Conservation (phyloP, 148 eudicot genomes). For the Suaeda aralocaspica region DNA sequence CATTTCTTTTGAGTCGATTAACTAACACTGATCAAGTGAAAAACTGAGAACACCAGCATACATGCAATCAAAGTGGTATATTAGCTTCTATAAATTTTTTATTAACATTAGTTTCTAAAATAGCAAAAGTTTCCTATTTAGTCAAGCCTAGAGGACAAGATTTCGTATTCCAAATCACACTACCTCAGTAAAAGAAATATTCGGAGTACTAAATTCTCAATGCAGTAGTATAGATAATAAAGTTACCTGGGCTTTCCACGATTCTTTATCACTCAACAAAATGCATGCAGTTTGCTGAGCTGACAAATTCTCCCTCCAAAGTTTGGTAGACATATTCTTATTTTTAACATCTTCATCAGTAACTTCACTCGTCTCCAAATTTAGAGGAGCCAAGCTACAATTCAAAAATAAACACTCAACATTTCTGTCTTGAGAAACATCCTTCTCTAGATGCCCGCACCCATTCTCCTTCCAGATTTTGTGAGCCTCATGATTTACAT, state of each 20-base stretch:
- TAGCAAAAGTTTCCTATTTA: not conserved
- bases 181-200: not conserved
- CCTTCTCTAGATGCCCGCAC: slow-evolving; percentile 17
- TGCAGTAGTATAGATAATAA: not conserved
- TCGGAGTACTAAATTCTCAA: not conserved
- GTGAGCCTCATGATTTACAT: not conserved
- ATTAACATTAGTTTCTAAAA: too few species aligned
- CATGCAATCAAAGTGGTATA: not conserved
- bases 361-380: slow-evolving; percentile 6
- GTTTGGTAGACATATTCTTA: slow-evolving; percentile 8
- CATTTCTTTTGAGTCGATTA: not conserved
- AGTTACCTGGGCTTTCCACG: slow-evolving; percentile 25
- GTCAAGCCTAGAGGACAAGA: not conserved
- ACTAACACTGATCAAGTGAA: not conserved
- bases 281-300: slow-evolving; percentile 20
- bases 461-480: slow-evolving; percentile 16
- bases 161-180: not conserved
- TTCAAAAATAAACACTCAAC: not conserved
- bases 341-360: slow-evolving; percentile 17
- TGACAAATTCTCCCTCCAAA: slow-evolving; percentile 19
- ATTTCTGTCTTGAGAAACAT: slow-evolving; percentile 13
- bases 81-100: not conserved
- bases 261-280: slow-evolving; percentile 12
- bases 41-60: not conserved
- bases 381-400: slow-evolving; percentile 1